Percentiles rank a stretch among this genome's conserved stretches.
These are phyloP conservation scores for Candida palmyrensis DNA, from an alignment of 805 yeast genomes.

Conservation along the genomic window DNA sequence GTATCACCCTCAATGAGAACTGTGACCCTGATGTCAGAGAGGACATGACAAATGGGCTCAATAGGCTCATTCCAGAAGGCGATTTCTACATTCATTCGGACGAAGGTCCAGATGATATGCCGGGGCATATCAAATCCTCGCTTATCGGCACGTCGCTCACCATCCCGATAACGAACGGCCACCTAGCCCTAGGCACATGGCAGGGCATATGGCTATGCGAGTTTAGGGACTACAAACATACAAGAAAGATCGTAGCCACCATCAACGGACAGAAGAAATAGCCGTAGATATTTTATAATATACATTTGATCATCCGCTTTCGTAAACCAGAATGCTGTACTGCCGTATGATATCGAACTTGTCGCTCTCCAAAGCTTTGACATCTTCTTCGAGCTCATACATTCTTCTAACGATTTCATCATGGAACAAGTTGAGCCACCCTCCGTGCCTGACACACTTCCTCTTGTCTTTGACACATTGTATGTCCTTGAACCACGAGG, in stretches of 20 bases:
- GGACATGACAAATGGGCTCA: conserved; percentile 63
- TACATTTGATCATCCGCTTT: too few species aligned
- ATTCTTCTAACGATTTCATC: conserved; percentile 26
- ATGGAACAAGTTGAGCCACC: conserved; percentile 39
- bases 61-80: conserved; percentile 64
- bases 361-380: conserved; percentile 22
- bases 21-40: conserved; percentile 73
- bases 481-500: conserved; percentile 10
- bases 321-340: conserved; percentile 10
- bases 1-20: conserved; percentile 70
- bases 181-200: conserved; percentile 75
- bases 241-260: conserved; percentile 67
- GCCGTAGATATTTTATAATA: too few species aligned
- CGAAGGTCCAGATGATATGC: conserved; percentile 84
- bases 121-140: conserved; percentile 65
- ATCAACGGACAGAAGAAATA: conserved; percentile 51
- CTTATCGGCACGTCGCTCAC: conserved; percentile 59
- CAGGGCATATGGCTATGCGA: conserved; percentile 78
- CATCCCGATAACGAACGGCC: conserved; percentile 68
- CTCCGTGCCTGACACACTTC: conserved; percentile 52
- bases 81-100: conserved; percentile 56
- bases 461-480: conserved; percentile 50
- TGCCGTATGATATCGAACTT: conserved; percentile 27
- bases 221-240: conserved; percentile 60
- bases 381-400: conserved; percentile 29